phyloP scores from a whole-genome alignment of 495 filamentous ascomycete genomes.

The Aspergillus campestris region DNA sequence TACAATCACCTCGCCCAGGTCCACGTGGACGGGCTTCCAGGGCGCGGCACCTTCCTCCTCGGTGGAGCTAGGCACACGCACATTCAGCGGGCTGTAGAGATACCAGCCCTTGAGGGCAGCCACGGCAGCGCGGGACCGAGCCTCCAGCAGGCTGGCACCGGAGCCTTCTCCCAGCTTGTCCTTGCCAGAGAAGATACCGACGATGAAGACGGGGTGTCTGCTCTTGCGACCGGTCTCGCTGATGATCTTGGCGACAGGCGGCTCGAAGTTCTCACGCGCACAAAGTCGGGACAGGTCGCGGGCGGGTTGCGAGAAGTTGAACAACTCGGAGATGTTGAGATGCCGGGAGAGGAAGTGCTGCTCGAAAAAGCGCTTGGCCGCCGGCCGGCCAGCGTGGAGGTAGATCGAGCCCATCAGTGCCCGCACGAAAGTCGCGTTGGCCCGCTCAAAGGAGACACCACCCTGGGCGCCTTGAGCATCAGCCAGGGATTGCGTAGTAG shows the following conservation, averaged over 20 bases:
- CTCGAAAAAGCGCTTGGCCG: slow-evolving; percentile 70
- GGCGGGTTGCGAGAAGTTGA: slow-evolving; percentile 74
- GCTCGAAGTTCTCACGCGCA: slow-evolving; percentile 78
- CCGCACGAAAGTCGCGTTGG: slow-evolving; percentile 61
- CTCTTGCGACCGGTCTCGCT: slow-evolving; percentile 80
- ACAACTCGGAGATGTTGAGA: slow-evolving; percentile 65
- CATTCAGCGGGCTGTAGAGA: slow-evolving; percentile 71
- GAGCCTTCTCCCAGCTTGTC: slow-evolving; percentile 85
- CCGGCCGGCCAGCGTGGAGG: slow-evolving; percentile 60
- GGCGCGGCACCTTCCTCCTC: slow-evolving; percentile 52
- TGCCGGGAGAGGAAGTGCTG: slow-evolving; percentile 75
- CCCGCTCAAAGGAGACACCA: slow-evolving; percentile 37
- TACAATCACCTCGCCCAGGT: slow-evolving; percentile 82
- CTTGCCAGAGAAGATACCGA: slow-evolving; percentile 81
- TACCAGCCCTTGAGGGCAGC: slow-evolving; percentile 90
- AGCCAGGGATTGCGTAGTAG: slow-evolving; percentile 7
- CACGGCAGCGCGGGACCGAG: slow-evolving; percentile 68
- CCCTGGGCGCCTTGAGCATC: slow-evolving; percentile 15
- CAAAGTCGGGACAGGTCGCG: slow-evolving; percentile 75
- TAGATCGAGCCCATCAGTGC: slow-evolving; percentile 79
- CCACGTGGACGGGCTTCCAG: slow-evolving; percentile 81
- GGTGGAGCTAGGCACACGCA: slow-evolving; percentile 72
- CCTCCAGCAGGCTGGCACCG: slow-evolving; percentile 66
- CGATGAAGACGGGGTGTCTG: slow-evolving; percentile 83
- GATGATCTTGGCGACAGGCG: slow-evolving; percentile 76